A percentile compares a stretch with the other conserved stretches of the same genome.
phyloP scores from a whole-genome alignment of 495 filamentous ascomycete genomes.

The Penicillium diatomitis region DNA sequence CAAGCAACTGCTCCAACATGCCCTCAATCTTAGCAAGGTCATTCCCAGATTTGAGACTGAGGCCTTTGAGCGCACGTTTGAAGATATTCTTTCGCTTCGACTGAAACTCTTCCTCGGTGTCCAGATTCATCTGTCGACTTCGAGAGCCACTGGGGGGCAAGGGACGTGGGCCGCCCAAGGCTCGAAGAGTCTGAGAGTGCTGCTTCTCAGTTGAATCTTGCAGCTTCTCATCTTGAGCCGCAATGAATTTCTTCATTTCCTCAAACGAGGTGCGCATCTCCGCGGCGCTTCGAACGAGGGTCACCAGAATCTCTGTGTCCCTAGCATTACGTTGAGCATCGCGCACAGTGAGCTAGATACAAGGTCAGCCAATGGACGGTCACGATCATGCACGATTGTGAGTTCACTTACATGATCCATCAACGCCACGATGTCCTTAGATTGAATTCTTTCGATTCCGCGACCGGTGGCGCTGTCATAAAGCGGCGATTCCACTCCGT shows the following conservation, averaged over 20 bases:
- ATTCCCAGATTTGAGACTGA: conserved; percentile 76
- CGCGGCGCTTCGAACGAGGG: conserved; percentile 84
- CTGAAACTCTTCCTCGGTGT: conserved; percentile 65
- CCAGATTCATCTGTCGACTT: conserved; percentile 42
- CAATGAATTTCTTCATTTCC: conserved; percentile 87
- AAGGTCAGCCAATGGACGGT: background rate
- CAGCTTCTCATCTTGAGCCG: conserved; percentile 74
- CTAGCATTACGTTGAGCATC: conserved; percentile 95
- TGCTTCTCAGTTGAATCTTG: conserved; percentile 76
- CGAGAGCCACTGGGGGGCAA: conserved; percentile 47
- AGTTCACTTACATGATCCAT: conserved; percentile 66
- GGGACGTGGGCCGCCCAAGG: conserved; percentile 81
- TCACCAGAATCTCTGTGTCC: conserved; percentile 94
- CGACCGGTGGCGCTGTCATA: conserved; percentile 86
- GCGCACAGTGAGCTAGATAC: conserved; percentile 67
- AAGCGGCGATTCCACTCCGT: conserved; percentile 64
- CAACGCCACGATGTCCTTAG: conserved; percentile 91
- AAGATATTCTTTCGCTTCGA: conserved; percentile 84
- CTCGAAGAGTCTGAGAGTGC: conserved; percentile 73
- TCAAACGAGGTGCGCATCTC: conserved; percentile 98
- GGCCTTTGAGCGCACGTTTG: conserved; percentile 78
- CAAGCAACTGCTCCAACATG: conserved; percentile 86
- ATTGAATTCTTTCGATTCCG: conserved; percentile 88
- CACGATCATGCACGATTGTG: background rate
- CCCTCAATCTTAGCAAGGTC: conserved; percentile 89